These are phyloP conservation scores for Cyclotella cryptica DNA, from an alignment of 108 stramenopile genomes.

Conservation along the genomic window DNA sequence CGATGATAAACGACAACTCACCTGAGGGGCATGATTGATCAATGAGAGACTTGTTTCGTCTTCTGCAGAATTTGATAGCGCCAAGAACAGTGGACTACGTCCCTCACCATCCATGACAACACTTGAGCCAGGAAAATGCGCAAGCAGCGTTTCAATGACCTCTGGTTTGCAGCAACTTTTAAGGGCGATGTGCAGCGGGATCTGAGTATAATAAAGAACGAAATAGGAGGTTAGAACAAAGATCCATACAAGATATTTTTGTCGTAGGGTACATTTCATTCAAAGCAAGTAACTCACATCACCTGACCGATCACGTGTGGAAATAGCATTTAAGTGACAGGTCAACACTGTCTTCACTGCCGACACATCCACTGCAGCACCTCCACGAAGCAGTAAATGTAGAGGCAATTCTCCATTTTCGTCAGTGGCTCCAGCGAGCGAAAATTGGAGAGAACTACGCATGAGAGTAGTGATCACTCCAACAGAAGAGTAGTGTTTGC, in stretches of 20 bases:
- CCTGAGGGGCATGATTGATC: slow-evolving; percentile 83
- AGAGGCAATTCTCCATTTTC: slow-evolving; percentile 90
- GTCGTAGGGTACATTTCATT: not conserved
- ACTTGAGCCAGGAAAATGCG: slow-evolving; percentile 82
- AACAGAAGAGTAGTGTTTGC: slow-evolving; percentile 83
- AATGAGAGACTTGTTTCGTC: slow-evolving; percentile 85
- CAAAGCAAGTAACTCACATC: slow-evolving; percentile 39
- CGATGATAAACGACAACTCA: slow-evolving; percentile 10
- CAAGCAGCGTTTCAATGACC: slow-evolving; percentile 75
- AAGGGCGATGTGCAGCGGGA: slow-evolving; percentile 83
- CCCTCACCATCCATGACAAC: slow-evolving; percentile 83
- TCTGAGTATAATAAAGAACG: not conserved
- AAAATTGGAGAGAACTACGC: slow-evolving; percentile 73
- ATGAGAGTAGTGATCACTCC: slow-evolving; percentile 87
- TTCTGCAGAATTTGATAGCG: slow-evolving; percentile 81
- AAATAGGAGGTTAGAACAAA: not conserved
- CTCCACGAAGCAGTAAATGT: slow-evolving; percentile 87
- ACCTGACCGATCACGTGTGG: slow-evolving; percentile 82
- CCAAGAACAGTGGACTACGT: slow-evolving; percentile 77
- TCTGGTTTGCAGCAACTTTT: slow-evolving; percentile 78
- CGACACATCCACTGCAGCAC: slow-evolving; percentile 84
- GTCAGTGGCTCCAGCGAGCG: slow-evolving; percentile 81
- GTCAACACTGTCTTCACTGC: slow-evolving; percentile 89
- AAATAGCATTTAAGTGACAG: slow-evolving; percentile 80
- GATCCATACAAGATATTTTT: not conserved